Conservation (phyloP, 2,329 filamentous ascomycete genomes). For the Xylariaceae sp. region DNA sequence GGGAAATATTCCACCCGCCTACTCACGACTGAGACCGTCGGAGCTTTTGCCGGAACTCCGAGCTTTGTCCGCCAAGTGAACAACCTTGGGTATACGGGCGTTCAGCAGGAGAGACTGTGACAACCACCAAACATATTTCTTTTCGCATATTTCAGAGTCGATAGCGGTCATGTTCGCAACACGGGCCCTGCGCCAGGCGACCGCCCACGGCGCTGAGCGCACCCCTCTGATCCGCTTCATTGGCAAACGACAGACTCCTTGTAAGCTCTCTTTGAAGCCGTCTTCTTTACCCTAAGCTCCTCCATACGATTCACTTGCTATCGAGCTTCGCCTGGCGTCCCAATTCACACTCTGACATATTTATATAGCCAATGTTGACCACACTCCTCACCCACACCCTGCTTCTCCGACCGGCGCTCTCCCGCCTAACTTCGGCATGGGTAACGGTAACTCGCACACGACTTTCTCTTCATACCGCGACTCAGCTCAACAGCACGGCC, state of each 20-base stretch:
- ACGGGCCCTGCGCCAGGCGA: slow-evolving; percentile 62
- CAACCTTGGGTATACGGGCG: too few relatives aligned
- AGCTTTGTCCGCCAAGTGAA: neutral
- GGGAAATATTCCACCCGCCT: neutral
- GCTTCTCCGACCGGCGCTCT: slow-evolving; percentile 70
- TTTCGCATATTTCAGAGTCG: slow-evolving; percentile 20
- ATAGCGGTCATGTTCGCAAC: slow-evolving; percentile 59
- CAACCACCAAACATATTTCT: neutral
- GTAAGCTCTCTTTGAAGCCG: slow-evolving; percentile 47
- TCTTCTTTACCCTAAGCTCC: too few relatives aligned
- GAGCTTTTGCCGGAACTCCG: neutral
- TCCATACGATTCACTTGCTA: neutral
- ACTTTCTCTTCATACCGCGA: slow-evolving; percentile 80
- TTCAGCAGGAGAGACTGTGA: neutral
- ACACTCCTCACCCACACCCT: slow-evolving; percentile 75
- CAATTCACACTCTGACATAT: slow-evolving; percentile 33
- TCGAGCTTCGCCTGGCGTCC: neutral
- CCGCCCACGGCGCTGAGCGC: slow-evolving; percentile 64
- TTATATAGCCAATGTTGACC: slow-evolving; percentile 68
- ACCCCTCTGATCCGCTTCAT: slow-evolving; percentile 67
- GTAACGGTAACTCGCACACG: slow-evolving; percentile 53
- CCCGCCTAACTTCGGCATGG: slow-evolving; percentile 57
- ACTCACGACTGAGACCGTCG: neutral
- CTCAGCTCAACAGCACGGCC: slow-evolving; percentile 79
- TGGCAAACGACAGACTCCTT: slow-evolving; percentile 63